A percentile compares a stretch with the other conserved stretches of the same genome.
Evolutionary conservation across 768 basidiomycete species (phyloP).

Genomic region (Naganishia onofrii): DNA sequence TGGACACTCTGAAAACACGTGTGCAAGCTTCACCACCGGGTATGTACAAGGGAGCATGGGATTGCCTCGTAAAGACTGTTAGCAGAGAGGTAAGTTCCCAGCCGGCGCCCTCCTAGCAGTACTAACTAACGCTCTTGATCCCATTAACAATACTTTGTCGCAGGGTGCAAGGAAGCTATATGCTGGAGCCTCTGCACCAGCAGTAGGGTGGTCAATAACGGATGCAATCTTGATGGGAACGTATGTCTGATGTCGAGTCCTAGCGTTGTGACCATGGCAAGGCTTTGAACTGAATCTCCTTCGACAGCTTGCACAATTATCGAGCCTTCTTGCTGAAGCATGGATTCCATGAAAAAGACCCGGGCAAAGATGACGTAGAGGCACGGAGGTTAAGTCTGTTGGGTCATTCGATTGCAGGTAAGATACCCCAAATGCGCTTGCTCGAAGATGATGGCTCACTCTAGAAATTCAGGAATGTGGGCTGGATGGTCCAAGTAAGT

Average conservation of each 20-base stretch:
- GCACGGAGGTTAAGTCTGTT: slow-evolving; percentile 39
- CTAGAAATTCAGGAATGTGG: slow-evolving; percentile 28
- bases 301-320: slow-evolving; percentile 50
- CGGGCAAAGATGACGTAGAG: slow-evolving; percentile 22
- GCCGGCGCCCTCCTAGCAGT: neutral
- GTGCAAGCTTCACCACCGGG: slow-evolving; percentile 28
- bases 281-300: too few relatives aligned
- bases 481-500: slow-evolving; percentile 52
- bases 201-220: slow-evolving; percentile 51
- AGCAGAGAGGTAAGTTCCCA: slow-evolving; percentile 18
- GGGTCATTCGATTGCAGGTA: slow-evolving; percentile 48
- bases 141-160: neutral
- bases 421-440: neutral
- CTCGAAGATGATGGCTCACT: neutral
- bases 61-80: slow-evolving; percentile 32
- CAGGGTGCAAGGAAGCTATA: slow-evolving; percentile 45
- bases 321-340: slow-evolving; percentile 38
- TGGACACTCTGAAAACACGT: slow-evolving; percentile 30
- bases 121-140: slow-evolving; percentile 25
- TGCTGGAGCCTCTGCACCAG: slow-evolving; percentile 47
- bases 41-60: slow-evolving; percentile 26
- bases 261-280: too few relatives aligned
- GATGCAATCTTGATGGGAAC: slow-evolving; percentile 52
- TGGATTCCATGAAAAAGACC: slow-evolving; percentile 44
- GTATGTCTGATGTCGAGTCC: too few relatives aligned